Percentiles rank a stretch among this genome's conserved stretches.
These are phyloP conservation scores for Stagonosporopsis rhizophila DNA, from an alignment of 2,329 filamentous ascomycete genomes.

Conservation along the genomic window DNA sequence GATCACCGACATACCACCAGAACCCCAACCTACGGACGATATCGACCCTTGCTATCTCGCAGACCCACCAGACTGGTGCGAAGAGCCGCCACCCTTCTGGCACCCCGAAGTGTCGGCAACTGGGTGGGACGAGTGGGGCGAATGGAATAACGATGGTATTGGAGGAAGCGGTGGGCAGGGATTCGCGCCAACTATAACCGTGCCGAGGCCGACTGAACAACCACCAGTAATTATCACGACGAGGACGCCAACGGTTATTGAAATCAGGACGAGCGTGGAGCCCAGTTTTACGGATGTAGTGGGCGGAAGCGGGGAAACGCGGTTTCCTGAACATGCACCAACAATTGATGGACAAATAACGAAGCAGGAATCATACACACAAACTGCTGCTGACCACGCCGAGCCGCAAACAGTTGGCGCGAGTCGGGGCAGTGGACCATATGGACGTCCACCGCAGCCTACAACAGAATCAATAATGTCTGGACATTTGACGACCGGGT, in stretches of 20 bases:
- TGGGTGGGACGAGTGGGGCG: constrained; percentile 21
- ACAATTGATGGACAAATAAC: not conserved
- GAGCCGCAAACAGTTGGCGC: not conserved
- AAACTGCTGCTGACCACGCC: not conserved
- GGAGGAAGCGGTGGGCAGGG: constrained; percentile 7
- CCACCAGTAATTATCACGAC: constrained; percentile 21
- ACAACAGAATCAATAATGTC: not conserved
- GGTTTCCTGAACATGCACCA: not conserved
- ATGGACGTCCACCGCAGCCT: not conserved
- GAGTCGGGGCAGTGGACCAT: not conserved
- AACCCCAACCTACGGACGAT: not conserved
- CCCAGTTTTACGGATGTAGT: not conserved
- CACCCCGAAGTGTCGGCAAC: constrained; percentile 20
- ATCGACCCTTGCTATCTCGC: constrained; percentile 8
- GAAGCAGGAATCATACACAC: not conserved
- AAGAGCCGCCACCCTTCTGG: constrained; percentile 1
- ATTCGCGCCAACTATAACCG: not conserved
- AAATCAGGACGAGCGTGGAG: constrained; percentile 22
- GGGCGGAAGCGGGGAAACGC: not conserved
- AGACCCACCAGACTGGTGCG: constrained; percentile 12
- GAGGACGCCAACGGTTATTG: constrained; percentile 26
- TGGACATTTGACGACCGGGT: not conserved
- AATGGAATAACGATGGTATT: constrained; percentile 8
- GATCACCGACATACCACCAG: not conserved
- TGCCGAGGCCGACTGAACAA: constrained; percentile 1